Evolutionary conservation across 805 yeast species (phyloP).

Genomic region (Candida dendrica): DNA sequence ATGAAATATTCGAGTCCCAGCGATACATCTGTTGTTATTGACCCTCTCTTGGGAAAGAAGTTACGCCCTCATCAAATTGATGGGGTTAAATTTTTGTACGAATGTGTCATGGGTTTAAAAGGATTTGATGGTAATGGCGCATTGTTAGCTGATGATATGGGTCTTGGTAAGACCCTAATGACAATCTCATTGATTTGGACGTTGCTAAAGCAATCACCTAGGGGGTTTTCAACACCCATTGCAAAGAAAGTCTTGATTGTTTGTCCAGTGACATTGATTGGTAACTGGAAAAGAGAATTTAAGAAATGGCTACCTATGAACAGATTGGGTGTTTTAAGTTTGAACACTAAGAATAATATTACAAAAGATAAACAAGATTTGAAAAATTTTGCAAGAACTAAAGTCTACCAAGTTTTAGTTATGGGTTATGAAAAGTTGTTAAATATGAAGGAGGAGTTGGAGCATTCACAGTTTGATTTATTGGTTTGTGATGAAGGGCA

Average conservation of each 20-base stretch:
- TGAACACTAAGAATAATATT: constrained; percentile 41
- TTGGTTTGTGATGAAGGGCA: constrained; percentile 96
- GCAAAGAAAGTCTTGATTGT: constrained; percentile 65
- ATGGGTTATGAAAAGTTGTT: constrained; percentile 81
- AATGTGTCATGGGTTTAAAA: constrained; percentile 69
- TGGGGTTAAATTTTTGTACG: constrained; percentile 77
- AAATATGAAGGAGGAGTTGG: constrained; percentile 21
- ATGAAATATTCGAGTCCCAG: constrained; percentile 26
- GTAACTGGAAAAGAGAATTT: constrained; percentile 86
- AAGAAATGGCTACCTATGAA: constrained; percentile 67
- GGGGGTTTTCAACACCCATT: constrained; percentile 25
- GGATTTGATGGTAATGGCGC: constrained; percentile 57
- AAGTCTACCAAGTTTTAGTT: constrained; percentile 74
- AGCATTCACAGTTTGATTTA: constrained; percentile 43
- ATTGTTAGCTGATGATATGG: constrained; percentile 95
- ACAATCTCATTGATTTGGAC: constrained; percentile 85
- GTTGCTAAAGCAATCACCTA: constrained; percentile 59
- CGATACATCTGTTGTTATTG: constrained; percentile 47
- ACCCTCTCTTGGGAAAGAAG: constrained; percentile 42
- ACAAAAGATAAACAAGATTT: constrained; percentile 42
- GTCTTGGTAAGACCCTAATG: constrained; percentile 84
- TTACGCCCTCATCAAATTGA: constrained; percentile 84
- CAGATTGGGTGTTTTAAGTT: constrained; percentile 58
- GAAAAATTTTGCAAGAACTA: constrained; percentile 54
- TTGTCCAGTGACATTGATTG: constrained; percentile 85